Conservation (phyloP, 202 grass and related monocot genomes). For the Cymbopogon flexuosus region DNA sequence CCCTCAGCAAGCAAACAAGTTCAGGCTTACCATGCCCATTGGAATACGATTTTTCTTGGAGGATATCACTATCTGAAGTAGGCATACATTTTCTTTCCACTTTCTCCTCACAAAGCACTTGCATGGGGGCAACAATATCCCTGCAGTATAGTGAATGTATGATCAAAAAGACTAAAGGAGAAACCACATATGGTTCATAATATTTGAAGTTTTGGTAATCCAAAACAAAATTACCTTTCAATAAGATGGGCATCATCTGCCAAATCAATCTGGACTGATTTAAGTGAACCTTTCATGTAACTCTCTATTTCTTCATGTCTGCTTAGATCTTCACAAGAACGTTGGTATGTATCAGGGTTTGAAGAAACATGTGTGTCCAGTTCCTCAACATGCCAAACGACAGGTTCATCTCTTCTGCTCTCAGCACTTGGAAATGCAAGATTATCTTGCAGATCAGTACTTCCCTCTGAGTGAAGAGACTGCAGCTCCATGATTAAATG, state of each 20-base stretch:
- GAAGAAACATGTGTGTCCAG: neutral
- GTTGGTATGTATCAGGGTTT: conserved; percentile 14
- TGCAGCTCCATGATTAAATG: conserved; percentile 24
- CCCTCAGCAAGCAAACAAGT: neutral
- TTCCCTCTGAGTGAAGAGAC: neutral
- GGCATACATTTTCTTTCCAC: conserved; percentile 9
- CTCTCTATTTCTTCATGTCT: conserved; percentile 9
- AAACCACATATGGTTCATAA: conserved; percentile 5
- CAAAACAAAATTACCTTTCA: conserved; percentile 22
- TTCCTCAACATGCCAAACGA: neutral
- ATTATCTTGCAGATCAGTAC: neutral
- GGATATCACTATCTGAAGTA: neutral
- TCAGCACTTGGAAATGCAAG: conserved; percentile 1
- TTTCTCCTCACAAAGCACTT: conserved; percentile 1
- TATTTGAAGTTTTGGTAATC: neutral
- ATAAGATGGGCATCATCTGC: neutral
- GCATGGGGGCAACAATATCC: neutral
- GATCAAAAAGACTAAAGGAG: conserved; percentile 19
- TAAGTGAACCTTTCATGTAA: neutral
- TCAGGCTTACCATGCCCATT: conserved; percentile 20
- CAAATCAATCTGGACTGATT: neutral
- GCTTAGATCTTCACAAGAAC: conserved; percentile 7
- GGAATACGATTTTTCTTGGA: neutral
- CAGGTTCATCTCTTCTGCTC: neutral
- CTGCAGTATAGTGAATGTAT: conserved; percentile 16